Base-by-base conservation (phyloP, 2,329 filamentous ascomycete species). In the Aspergillus fijiensis region DNA sequence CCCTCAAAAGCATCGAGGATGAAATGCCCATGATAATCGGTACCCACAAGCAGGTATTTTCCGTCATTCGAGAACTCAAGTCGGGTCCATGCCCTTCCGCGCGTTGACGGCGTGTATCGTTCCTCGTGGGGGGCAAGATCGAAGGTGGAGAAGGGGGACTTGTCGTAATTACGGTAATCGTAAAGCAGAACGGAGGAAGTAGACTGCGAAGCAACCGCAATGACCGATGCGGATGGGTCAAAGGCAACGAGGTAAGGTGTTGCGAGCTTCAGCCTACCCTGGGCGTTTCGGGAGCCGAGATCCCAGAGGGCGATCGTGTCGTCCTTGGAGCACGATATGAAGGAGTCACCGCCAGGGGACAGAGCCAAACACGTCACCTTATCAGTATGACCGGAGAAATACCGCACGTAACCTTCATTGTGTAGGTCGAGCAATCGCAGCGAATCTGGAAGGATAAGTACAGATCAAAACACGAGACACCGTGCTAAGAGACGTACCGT, bases 61-160 rank as follows among this genome's bases (percentile, higher is more conserved):
- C 95, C 95, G 70, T 99, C 95, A 70, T 99, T 99, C 60, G 91
- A 95, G 73, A 99, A 98, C 69, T 96, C 92, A 48, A 99, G 83
- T 67, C 90, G 92, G 1, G 91, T 95, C 95, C 95, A 99, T 66
- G 74, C 76, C 49, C 77, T 71, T 39, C 78, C 78, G 29, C 78
- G 81, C 52, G 77, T 82, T 49, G 78, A 81, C 51, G 76, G 79
- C 45, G 75, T 84, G 62, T 74, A 82, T 68, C 76, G 72, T 66
- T 89, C 87, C 51, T 88, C 84, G 5, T 81, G 76, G 69, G 70
- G 77, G 61, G 70, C 79, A 72, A 98, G 81, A 70, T 98, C 94
- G 70, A 98, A 95, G 9, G 85, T 90, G 11, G 88, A 85, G 70
- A 99, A 96, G 0, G 95, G 95, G 4, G 89, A 87, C 75, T 95